Conservation (phyloP, 495 filamentous ascomycete species). For the Aspergillus steynii region DNA sequence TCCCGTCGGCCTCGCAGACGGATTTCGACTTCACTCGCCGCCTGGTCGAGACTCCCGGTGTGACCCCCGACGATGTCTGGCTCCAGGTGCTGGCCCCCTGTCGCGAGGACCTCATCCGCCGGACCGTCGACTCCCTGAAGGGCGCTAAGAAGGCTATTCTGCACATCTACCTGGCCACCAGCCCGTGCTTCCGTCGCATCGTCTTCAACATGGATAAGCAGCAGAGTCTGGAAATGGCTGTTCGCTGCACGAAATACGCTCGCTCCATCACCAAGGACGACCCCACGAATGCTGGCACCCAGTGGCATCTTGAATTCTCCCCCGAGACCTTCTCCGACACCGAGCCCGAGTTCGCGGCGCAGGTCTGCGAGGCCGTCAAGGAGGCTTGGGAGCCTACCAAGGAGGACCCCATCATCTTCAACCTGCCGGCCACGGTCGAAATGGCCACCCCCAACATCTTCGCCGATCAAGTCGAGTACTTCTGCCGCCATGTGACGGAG, state of each 20-base stretch:
- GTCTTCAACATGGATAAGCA: conserved; percentile 87
- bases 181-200: conserved; percentile 85
- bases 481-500: conserved; percentile 79
- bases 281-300: conserved; percentile 66
- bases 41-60: conserved; percentile 82
- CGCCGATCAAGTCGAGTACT: conserved; percentile 96
- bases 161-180: conserved; percentile 95
- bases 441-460: conserved; percentile 96
- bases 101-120: conserved; percentile 85
- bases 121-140: conserved; percentile 86
- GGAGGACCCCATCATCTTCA: conserved; percentile 92
- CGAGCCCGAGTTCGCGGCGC: conserved; percentile 76
- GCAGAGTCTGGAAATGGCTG: conserved; percentile 78
- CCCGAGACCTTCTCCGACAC: conserved; percentile 97
- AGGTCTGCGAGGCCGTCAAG: conserved; percentile 93
- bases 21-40: conserved; percentile 95
- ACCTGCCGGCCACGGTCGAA: conserved; percentile 95
- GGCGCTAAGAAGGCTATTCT: conserved; percentile 95
- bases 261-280: conserved; percentile 95
- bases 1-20: conserved; percentile 89
- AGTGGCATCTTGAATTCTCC: conserved; percentile 95
- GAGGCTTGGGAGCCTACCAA: conserved; percentile 85
- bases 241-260: conserved; percentile 82
- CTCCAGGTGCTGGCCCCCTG: conserved; percentile 94
- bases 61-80: conserved; percentile 90